A percentile compares a stretch with the other conserved stretches of the same genome.
These are phyloP conservation scores for Eucalyptus polybractea DNA, from an alignment of 345 rosid genomes.

Conservation along the genomic window DNA sequence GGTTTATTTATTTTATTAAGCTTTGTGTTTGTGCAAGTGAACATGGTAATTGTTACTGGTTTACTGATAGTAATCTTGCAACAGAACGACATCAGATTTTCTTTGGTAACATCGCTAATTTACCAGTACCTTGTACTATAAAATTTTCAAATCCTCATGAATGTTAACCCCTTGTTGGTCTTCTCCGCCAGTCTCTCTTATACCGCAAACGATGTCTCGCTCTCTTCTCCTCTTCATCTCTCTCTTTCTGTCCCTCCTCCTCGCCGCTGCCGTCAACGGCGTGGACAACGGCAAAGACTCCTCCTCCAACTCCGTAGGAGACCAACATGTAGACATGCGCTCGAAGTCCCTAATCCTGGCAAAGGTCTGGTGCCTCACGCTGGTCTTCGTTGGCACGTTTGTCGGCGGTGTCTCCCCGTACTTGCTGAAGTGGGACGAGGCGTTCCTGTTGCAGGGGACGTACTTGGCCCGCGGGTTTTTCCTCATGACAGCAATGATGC, in stretches of 20 bases:
- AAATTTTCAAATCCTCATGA: neutral
- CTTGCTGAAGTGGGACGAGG: constrained; percentile 76
- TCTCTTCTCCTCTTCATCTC: neutral
- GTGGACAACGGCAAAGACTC: neutral
- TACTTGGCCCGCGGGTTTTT: constrained; percentile 85
- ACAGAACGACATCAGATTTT: too few relatives aligned
- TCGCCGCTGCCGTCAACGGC: neutral
- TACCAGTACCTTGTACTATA: neutral
- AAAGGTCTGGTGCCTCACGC: neutral
- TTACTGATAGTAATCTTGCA: neutral
- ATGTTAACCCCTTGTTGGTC: neutral
- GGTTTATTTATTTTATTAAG: neutral
- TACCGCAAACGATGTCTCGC: neutral
- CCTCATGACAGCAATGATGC: constrained; percentile 82
- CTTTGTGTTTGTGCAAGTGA: neutral
- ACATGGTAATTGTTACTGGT: neutral
- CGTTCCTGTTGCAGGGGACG: constrained; percentile 60
- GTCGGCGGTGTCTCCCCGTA: constrained; percentile 70
- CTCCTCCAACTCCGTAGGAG: neutral
- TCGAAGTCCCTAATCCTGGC: neutral
- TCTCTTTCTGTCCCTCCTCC: neutral
- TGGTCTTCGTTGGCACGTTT: constrained; percentile 12
- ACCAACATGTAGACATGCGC: neutral
- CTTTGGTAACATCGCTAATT: neutral
- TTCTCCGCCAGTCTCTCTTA: neutral